Conservation (phyloP, 129 eudicot genomes). For the Logfia minima region DNA sequence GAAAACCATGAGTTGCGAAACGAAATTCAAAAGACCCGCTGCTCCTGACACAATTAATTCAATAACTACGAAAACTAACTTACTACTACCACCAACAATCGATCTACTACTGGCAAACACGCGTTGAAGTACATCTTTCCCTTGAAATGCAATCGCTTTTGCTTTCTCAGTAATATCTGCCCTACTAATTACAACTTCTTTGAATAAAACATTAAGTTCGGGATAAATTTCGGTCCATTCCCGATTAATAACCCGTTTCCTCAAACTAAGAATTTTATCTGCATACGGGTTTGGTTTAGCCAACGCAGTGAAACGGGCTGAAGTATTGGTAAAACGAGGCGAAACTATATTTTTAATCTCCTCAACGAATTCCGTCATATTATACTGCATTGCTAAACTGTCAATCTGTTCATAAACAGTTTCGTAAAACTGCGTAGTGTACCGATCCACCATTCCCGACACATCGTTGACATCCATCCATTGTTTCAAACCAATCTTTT, state of each 20-base stretch:
- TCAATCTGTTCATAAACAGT: conserved; percentile 83
- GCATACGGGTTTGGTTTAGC: conserved; percentile 61
- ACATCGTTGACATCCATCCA: conserved; percentile 97
- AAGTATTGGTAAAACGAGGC: conserved; percentile 43
- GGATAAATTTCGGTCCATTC: conserved; percentile 81
- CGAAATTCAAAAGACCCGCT: conserved; percentile 68
- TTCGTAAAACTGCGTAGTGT: conserved; percentile 64
- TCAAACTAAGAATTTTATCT: conserved; percentile 62
- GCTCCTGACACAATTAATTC: conserved; percentile 83
- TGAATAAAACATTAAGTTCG: conserved; percentile 56
- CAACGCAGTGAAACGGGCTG: conserved; percentile 45
- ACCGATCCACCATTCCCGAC: conserved; percentile 80
- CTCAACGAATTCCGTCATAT: conserved; percentile 75
- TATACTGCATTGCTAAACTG: conserved; percentile 79
- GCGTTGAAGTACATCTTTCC: conserved; percentile 69
- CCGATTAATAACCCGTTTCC: conserved; percentile 53
- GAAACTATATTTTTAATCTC: conserved; percentile 49
- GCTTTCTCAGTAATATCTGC: conserved; percentile 77
- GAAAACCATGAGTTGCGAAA: conserved; percentile 75
- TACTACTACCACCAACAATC: conserved; percentile 69
- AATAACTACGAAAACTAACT: conserved; percentile 54
- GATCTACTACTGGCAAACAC: conserved; percentile 66
- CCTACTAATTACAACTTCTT: conserved; percentile 55
- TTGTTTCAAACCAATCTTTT: conserved; percentile 74
- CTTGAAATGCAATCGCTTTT: conserved; percentile 77